Base-by-base conservation (phyloP, 73 alveolate genomes). In the Stentor roeselii region DNA sequence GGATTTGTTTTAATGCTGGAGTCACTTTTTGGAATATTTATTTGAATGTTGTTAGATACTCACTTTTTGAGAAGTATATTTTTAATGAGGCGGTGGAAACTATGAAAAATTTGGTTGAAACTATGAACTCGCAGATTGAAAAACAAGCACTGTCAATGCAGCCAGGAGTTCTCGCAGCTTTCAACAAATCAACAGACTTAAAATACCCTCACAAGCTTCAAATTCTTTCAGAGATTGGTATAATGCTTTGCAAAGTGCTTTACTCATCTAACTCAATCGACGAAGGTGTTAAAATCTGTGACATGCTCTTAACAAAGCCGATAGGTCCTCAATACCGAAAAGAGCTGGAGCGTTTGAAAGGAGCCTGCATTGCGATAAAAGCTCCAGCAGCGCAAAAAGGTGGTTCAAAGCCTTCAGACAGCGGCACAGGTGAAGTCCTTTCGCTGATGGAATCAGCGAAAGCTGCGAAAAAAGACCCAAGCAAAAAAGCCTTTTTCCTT, bases 1-100 rank as follows among this genome's bases (percentile, higher is more conserved):
- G 99, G 97, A 77, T 97, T 74, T 93, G 97, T 36, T 97, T 97
- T 86, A 97, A 96, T 83, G 99, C 98, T 3, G 98, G 98, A 4
- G 97, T 97, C 75, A 87, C 90, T 75, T 92, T 95, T 78, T 97
- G 99, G 99, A 95, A 97, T 84, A 96, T 91, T 85, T 97, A 93
- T 40, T 87, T 96, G 42, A 95, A 98, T n/a, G 76, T 96, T 21
- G 83, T 97, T 83, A 91, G 95, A 84, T 91, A 83, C 42, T 94
- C 96, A 59, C 95, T 94, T 87, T 88, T 86, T 60, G 98, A 96
- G 50, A 78, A 93, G 36, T 90, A 93, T 60, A 87, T 96, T 77
- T 87, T 93, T 37, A 97, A 93, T 78, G 94, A 95, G 59, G 94
- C 97, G 42, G 90, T 96, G 58, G 96, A 95, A 14, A 83, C 90